phyloP scores from a whole-genome alignment of 306 rosid species.

The Acacia melanoxylon region DNA sequence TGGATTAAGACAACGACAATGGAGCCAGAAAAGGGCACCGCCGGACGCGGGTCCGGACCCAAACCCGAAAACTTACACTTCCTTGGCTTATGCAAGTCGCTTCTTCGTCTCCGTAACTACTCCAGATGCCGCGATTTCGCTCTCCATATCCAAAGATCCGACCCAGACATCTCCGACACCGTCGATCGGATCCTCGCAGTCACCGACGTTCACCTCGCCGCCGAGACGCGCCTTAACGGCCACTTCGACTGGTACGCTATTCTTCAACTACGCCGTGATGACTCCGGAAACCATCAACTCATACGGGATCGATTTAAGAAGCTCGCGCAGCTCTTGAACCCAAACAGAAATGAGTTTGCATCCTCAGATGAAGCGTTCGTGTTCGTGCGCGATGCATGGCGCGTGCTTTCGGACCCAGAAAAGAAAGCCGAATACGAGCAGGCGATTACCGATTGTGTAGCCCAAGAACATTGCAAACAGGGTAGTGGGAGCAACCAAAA shows the following conservation, averaged over 20 bases:
- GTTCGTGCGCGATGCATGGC: conserved; percentile 57
- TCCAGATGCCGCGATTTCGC: conserved; percentile 31
- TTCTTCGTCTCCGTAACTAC: conserved; percentile 42
- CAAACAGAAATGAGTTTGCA: conserved; percentile 39
- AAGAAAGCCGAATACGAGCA: conserved; percentile 31
- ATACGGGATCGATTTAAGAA: conserved; percentile 40
- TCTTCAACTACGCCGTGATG: conserved; percentile 40
- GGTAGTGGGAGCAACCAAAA: background rate
- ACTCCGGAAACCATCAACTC: conserved; percentile 26
- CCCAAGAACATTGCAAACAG: background rate
- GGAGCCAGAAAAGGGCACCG: conserved; percentile 10
- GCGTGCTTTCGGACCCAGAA: conserved; percentile 41
- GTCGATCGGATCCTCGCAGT: conserved; percentile 45
- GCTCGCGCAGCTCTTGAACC: conserved; percentile 44
- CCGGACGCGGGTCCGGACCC: conserved; percentile 21
- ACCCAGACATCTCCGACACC: conserved; percentile 19
- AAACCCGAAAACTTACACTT: background rate
- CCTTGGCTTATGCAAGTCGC: background rate
- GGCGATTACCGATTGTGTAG: background rate
- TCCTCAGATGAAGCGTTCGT: conserved; percentile 40
- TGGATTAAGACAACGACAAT: background rate
- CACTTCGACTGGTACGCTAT: conserved; percentile 49
- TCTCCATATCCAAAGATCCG: conserved; percentile 24
- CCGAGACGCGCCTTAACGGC: conserved; percentile 11
- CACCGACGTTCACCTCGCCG: conserved; percentile 42